phyloP scores from a whole-genome alignment of 495 filamentous ascomycete genomes.

The Talaromyces thailandensis region DNA sequence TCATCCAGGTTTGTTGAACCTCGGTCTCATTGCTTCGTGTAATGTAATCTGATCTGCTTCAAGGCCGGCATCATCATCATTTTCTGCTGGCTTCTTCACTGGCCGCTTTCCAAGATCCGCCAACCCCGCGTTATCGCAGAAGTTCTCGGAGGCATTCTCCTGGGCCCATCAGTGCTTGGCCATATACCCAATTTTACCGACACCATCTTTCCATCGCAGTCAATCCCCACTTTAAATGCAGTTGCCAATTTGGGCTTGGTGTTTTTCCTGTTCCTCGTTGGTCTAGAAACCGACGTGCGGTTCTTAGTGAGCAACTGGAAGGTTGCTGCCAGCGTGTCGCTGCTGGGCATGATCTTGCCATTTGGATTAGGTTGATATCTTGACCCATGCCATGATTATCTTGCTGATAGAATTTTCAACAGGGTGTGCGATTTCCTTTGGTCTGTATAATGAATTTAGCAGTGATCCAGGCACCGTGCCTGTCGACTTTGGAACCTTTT shows the following conservation, averaged over 20 bases:
- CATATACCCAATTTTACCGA: slow-evolving; percentile 71
- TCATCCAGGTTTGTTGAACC: slow-evolving; percentile 67
- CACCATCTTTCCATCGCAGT: slow-evolving; percentile 69
- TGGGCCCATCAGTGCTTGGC: slow-evolving; percentile 82
- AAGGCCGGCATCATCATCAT: slow-evolving; percentile 88
- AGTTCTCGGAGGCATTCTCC: slow-evolving; percentile 84
- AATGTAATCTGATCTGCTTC: background rate
- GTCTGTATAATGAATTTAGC: slow-evolving; percentile 73
- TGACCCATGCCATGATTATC: background rate
- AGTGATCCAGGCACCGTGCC: slow-evolving; percentile 50
- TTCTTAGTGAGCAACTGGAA: slow-evolving; percentile 81
- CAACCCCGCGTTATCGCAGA: slow-evolving; percentile 95
- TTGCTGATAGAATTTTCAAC: background rate
- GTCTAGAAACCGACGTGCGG: slow-evolving; percentile 86
- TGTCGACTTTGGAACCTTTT: slow-evolving; percentile 73
- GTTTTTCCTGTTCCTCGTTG: slow-evolving; percentile 87
- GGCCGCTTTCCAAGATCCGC: slow-evolving; percentile 73
- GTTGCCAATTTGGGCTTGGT: slow-evolving; percentile 86
- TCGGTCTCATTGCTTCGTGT: background rate
- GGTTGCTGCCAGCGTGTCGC: slow-evolving; percentile 69
- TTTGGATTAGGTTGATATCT: slow-evolving; percentile 38
- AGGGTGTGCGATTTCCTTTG: slow-evolving; percentile 70
- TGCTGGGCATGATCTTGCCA: slow-evolving; percentile 80
- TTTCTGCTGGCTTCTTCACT: slow-evolving; percentile 76
- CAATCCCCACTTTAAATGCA: slow-evolving; percentile 67